Conservation (phyloP, 2,329 filamentous ascomycete species). For the Pseudogymnoascus sp. region DNA sequence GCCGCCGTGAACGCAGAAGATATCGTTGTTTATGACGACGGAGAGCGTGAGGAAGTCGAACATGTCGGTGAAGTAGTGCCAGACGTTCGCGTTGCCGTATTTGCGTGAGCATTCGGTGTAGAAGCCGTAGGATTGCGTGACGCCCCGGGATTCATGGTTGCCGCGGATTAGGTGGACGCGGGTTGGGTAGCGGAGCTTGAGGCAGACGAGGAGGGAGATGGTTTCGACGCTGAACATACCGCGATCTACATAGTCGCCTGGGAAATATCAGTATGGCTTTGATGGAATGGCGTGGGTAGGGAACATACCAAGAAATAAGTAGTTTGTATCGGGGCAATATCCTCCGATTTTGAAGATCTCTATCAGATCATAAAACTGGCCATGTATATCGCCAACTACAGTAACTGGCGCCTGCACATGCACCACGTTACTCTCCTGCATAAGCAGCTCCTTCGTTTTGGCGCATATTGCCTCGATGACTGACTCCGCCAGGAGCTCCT, state of each 20-base stretch:
- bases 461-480: slow-evolving; percentile 99
- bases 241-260: slow-evolving; percentile 95
- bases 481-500: slow-evolving; percentile 92
- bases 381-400: slow-evolving; percentile 96
- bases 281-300: neutral
- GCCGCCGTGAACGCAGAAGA: slow-evolving; percentile 96
- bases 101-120: slow-evolving; percentile 97
- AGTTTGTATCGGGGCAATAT: slow-evolving; percentile 96
- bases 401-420: slow-evolving; percentile 93
- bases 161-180: slow-evolving; percentile 94
- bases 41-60: slow-evolving; percentile 96
- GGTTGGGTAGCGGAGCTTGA: slow-evolving; percentile 93
- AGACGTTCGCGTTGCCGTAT: slow-evolving; percentile 97
- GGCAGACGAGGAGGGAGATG: slow-evolving; percentile 91
- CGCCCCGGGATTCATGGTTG: slow-evolving; percentile 95
- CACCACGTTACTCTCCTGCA: slow-evolving; percentile 99
- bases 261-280: slow-evolving; percentile 11
- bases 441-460: slow-evolving; percentile 96
- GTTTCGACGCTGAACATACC: slow-evolving; percentile 98
- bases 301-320: slow-evolving; percentile 77
- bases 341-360: slow-evolving; percentile 99
- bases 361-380: slow-evolving; percentile 97
- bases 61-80: slow-evolving; percentile 99
- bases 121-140: slow-evolving; percentile 98
- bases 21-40: slow-evolving; percentile 97